Evolutionary conservation across 2,329 filamentous ascomycete species (phyloP), one percentile per base, ranked within the genome.

Genomic region (Alternaria sp.): DNA sequence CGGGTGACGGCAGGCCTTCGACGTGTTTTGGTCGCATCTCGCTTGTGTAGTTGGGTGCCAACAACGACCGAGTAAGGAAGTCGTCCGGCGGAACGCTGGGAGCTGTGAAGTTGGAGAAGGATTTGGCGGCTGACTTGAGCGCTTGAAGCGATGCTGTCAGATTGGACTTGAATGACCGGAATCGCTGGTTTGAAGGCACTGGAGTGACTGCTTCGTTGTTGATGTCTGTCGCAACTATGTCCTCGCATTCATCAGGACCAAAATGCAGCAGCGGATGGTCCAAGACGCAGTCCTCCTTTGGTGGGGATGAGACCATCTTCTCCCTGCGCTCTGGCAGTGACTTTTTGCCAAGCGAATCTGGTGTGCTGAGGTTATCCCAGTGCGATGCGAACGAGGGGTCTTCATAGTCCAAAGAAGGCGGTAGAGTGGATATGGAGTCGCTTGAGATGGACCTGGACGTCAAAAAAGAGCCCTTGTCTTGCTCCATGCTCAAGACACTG

Each of bases 91-190:
- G 84, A 28, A 84, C 77, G 14, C 78, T 78, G 36, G 77, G 78
- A 23, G 83, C 81, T 14, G 84, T 81, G 63, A 88, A 84, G 51
- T 85, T 85, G 6, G 86, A 86, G 41, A 89, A 84, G 0, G 84
- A 85, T 56, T 84, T 85, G 10, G 86, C 86, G 0, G 85, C 85
- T 6, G 84, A 84, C 73, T 85, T 87, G 50, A 89, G 81, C 3
- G 84, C 85, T 60, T 86, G 83, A 21, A 89, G 73, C 0, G 86
- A 88, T 2, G 85, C 84, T 0, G 86, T 88, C 41, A 89, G 77
- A 60, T 88, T 88, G 0, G 86, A 89, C 61, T 85, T 87, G 77
- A 88, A 85, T 2, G 81, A 83, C 53, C 81, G 81, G 42, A 81
- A 79, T 28, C 76, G 67, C 23, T 73, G 62, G 14, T 72, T 68